Evolutionary conservation across 768 basidiomycete species (phyloP).

Genomic region (Boletus barrowsii): DNA sequence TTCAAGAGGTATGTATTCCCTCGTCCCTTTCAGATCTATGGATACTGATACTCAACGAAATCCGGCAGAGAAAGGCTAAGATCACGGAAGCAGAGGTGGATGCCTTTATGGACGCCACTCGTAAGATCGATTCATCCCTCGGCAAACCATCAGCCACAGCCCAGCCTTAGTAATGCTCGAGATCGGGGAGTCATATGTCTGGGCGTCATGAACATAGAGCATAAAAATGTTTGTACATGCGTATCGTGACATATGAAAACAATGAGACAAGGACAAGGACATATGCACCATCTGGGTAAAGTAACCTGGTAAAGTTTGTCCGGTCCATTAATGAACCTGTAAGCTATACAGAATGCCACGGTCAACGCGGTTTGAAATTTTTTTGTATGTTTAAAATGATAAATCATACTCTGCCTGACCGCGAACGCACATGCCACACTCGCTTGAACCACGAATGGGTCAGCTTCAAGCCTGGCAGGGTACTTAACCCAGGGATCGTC

Average conservation of each 20-base stretch:
- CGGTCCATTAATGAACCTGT: neutral
- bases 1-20: slow-evolving; percentile 67
- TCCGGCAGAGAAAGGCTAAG: slow-evolving; percentile 65
- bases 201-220: neutral
- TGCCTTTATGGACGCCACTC: slow-evolving; percentile 75
- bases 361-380: slow-evolving; percentile 9
- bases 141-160: slow-evolving; percentile 32
- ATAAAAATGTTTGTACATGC: neutral
- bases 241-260: neutral
- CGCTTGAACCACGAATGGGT: slow-evolving; percentile 31
- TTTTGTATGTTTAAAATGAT: neutral
- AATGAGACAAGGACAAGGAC: neutral
- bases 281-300: slow-evolving; percentile 4
- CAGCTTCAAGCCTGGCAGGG: slow-evolving; percentile 23
- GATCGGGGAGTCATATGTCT: neutral
- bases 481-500: slow-evolving; percentile 18
- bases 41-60: slow-evolving; percentile 1
- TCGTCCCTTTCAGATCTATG: neutral
- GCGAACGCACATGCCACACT: slow-evolving; percentile 32
- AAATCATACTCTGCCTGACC: slow-evolving; percentile 20
- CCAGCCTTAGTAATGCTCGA: neutral
- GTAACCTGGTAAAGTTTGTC: slow-evolving; percentile 1
- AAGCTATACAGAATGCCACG: neutral
- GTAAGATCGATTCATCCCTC: slow-evolving; percentile 66
- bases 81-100: slow-evolving; percentile 76